Percentiles rank a stretch among this genome's conserved stretches.
Evolutionary conservation across 2,329 filamentous ascomycete species (phyloP).

Genomic region (Ophidiomyces ophidiicola): DNA sequence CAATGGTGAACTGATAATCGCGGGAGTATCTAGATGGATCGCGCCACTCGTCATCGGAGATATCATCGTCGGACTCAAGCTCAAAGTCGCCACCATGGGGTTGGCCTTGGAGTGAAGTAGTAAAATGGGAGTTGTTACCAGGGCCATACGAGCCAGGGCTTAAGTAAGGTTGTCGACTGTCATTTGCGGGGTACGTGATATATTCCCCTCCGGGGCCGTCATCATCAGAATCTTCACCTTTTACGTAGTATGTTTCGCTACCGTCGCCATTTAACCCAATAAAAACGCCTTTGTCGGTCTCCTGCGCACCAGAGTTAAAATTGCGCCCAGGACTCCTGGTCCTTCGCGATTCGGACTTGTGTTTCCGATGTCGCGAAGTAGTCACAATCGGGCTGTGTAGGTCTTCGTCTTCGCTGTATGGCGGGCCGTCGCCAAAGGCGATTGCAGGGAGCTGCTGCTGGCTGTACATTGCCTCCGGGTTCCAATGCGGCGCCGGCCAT

Average conservation of each 20-base stretch:
- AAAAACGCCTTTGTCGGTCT: slow-evolving; percentile 54
- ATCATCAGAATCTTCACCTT: slow-evolving; percentile 48
- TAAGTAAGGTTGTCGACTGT: slow-evolving; percentile 45
- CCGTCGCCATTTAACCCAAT: slow-evolving; percentile 56
- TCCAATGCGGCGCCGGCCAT: slow-evolving; percentile 43
- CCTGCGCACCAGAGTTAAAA: slow-evolving; percentile 36
- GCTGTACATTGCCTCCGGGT: slow-evolving; percentile 40
- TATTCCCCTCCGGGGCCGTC: slow-evolving; percentile 69
- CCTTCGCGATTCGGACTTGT: slow-evolving; percentile 47
- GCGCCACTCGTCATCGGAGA: slow-evolving; percentile 45
- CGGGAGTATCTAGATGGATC: slow-evolving; percentile 73
- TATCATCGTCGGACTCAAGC: slow-evolving; percentile 35
- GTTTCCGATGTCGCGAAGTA: slow-evolving; percentile 71
- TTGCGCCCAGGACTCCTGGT: slow-evolving; percentile 34
- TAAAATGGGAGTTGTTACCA: slow-evolving; percentile 45
- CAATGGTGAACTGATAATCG: slow-evolving; percentile 90
- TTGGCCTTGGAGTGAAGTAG: slow-evolving; percentile 35
- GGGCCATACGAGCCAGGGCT: slow-evolving; percentile 33
- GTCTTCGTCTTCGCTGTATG: slow-evolving; percentile 92
- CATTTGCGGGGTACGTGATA: slow-evolving; percentile 61
- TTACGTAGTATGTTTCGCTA: slow-evolving; percentile 62
- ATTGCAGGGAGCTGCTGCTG: slow-evolving; percentile 68
- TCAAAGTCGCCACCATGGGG: slow-evolving; percentile 23
- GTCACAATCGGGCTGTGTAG: slow-evolving; percentile 79
- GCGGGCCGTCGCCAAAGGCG: slow-evolving; percentile 75